These are phyloP conservation scores for Phytophthora fragariaefolia DNA, from an alignment of 352 stramenopile species.

Conservation along the genomic window DNA sequence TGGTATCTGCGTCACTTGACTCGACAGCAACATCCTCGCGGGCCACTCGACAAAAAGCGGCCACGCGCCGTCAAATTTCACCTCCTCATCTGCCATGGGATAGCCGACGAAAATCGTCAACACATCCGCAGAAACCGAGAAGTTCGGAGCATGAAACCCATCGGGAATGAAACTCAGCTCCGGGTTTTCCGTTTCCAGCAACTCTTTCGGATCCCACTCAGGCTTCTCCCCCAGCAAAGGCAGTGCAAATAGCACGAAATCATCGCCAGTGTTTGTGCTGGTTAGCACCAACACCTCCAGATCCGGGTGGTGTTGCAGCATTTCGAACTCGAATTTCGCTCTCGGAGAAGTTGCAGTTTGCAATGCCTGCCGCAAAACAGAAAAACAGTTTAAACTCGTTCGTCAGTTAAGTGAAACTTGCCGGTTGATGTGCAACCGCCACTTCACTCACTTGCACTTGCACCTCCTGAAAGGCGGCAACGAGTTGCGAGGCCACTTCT, in stretches of 20 bases:
- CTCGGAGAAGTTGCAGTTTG: conserved; percentile 18
- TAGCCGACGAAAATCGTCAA: conserved; percentile 38
- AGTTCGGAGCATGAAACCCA: conserved; percentile 39
- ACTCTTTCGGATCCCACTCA: conserved; percentile 25
- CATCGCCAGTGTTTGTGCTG: background rate
- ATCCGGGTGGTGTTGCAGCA: conserved; percentile 43
- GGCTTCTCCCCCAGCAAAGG: conserved; percentile 39
- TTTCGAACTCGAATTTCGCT: conserved; percentile 53
- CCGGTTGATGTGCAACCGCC: background rate
- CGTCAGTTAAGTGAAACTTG: background rate
- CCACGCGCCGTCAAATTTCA: conserved; percentile 12
- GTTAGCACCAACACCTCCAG: conserved; percentile 43
- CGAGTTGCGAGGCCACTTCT: conserved; percentile 25
- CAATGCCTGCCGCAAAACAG: conserved; percentile 13
- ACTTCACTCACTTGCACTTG: conserved; percentile 37
- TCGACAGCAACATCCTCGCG: conserved; percentile 38
- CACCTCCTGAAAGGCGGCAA: conserved; percentile 25
- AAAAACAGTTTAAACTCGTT: conserved; percentile 1
- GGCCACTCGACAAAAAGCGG: conserved; percentile 46
- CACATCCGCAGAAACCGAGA: conserved; percentile 9
- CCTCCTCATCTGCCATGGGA: conserved; percentile 20
- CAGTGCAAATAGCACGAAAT: conserved; percentile 41
- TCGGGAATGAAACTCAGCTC: conserved; percentile 34
- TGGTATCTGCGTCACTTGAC: conserved; percentile 44
- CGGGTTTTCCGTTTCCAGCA: conserved; percentile 18